Evolutionary conservation across 768 basidiomycete species (phyloP).

Genomic region (Austroboletus festivus): DNA sequence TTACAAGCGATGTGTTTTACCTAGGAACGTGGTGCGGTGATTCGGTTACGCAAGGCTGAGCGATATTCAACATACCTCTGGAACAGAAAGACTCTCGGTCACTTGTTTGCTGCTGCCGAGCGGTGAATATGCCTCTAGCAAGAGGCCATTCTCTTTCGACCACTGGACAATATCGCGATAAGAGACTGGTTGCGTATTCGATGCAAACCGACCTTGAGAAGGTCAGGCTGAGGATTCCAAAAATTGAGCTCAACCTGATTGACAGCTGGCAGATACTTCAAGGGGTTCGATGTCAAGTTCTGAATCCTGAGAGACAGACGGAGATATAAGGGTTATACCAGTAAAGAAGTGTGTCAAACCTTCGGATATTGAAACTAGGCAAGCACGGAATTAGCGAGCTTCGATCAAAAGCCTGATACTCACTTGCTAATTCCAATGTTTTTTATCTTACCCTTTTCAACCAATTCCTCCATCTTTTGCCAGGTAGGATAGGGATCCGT

Average conservation of each 20-base stretch:
- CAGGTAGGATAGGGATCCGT: slow-evolving; percentile 75
- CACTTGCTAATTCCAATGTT: slow-evolving; percentile 87
- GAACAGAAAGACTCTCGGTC: slow-evolving; percentile 52
- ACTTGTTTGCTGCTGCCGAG: slow-evolving; percentile 63
- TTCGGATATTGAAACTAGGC: slow-evolving; percentile 58
- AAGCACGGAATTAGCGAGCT: not conserved
- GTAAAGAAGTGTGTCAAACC: slow-evolving; percentile 18
- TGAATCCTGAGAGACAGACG: slow-evolving; percentile 37
- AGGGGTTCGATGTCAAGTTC: slow-evolving; percentile 59
- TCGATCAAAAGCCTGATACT: slow-evolving; percentile 11
- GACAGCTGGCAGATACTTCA: slow-evolving; percentile 61
- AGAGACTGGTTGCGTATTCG: not conserved
- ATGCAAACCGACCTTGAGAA: slow-evolving; percentile 48
- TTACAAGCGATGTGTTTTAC: slow-evolving; percentile 57
- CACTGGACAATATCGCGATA: slow-evolving; percentile 41
- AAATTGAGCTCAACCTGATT: slow-evolving; percentile 81
- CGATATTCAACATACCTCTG: slow-evolving; percentile 38
- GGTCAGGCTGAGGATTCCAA: slow-evolving; percentile 73
- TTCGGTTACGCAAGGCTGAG: not conserved
- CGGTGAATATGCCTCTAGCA: slow-evolving; percentile 77
- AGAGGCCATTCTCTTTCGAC: slow-evolving; percentile 60
- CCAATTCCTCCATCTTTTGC: slow-evolving; percentile 76
- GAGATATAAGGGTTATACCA: too few relatives aligned
- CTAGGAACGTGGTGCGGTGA: slow-evolving; percentile 21
- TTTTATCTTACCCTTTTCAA: slow-evolving; percentile 70